These are phyloP conservation scores for Pseudogymnoascus sp. DNA, from an alignment of 2,329 filamentous ascomycete species.

Conservation along the genomic window DNA sequence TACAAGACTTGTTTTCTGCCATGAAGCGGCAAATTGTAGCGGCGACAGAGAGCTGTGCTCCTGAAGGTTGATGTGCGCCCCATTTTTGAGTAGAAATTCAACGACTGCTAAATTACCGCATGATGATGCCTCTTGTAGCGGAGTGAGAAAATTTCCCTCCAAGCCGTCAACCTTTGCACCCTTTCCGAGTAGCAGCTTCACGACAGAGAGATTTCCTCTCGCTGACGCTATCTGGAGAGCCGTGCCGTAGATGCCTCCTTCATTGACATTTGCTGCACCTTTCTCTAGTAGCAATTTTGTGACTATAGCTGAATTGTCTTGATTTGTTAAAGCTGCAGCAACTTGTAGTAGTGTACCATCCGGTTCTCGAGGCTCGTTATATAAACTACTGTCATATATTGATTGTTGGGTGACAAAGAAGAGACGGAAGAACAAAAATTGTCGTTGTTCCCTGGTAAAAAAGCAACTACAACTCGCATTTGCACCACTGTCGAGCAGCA, in stretches of 20 bases:
- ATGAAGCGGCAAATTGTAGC: background rate
- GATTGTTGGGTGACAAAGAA: background rate
- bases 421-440: too few species aligned
- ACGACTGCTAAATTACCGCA: background rate
- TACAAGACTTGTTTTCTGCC: background rate
- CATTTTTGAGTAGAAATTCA: background rate
- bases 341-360: background rate
- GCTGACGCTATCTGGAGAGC: background rate
- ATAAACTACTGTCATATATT: background rate
- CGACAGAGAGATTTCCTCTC: background rate
- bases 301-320: background rate
- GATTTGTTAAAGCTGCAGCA: background rate
- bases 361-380: background rate
- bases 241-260: background rate
- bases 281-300: background rate
- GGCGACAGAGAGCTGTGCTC: background rate
- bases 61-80: background rate
- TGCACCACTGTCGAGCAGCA: background rate
- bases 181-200: background rate
- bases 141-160: background rate
- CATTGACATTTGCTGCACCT: slow-evolving; percentile 8
- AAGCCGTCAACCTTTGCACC: background rate
- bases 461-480: background rate
- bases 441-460: background rate
- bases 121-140: background rate